Evolutionary conservation across 805 yeast species (phyloP), one percentile per base, ranked within the genome.

Genomic region (Starmerella bacillaris): DNA sequence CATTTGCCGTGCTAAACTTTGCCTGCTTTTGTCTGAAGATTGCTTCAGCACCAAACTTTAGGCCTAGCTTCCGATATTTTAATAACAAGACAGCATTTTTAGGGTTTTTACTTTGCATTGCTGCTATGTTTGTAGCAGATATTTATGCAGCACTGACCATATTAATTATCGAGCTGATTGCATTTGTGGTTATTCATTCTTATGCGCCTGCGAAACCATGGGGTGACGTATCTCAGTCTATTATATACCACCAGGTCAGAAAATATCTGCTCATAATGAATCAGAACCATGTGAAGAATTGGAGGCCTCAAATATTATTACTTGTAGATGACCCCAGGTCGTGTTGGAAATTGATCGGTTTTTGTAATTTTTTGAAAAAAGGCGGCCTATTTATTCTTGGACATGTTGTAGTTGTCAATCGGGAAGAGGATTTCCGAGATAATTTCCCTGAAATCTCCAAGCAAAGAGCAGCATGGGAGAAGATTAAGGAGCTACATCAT

Each of bases 221-320:
- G 84, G 99, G 99, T 24, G 99, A 89, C 56, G 95, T 89, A 18
- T 84, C 96, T 3, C 98, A 89, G 56, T 72, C 84, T 28, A 64
- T 89, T 41, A 86, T 89, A 33, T 89, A 89, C 54, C 98, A 89
- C 53, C 99, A 89, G 56, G 96, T 89, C 8, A 63, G 99, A 45
- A 89, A 89, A 52, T 89, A 89, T 51, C 59, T 82, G 30, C 58
- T 89, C 40, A 63, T 92, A 36, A 62, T 86, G 29, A 69, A 82
- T 39, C 82, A 82, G 48, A 94, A 89, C 50, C 92, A 86, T 53
- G 94, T 89, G 35, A 89, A 89, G 57, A 89, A 84, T 53, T 89
- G 99, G 98, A 65, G 99, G 47, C 99, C 99, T 0, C 99, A 89
- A 54, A 75, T 89, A 27, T 60, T 89, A 39, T 57, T 89, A 21